phyloP scores from a whole-genome alignment of 768 basidiomycete species.

The Termitomyces sp. region DNA sequence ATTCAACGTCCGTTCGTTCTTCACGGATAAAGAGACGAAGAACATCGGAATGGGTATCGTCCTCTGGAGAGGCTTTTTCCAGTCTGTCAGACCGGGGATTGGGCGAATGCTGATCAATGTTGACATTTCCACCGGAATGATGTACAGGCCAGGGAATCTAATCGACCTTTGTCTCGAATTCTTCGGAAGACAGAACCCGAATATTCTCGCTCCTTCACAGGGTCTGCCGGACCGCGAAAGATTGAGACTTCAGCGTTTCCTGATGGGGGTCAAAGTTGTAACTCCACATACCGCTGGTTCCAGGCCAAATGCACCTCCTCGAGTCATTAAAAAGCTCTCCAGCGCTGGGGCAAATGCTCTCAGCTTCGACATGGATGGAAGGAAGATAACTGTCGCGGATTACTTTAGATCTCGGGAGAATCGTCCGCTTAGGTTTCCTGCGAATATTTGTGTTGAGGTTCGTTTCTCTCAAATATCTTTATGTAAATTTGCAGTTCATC shows the following conservation, averaged over 20 bases:
- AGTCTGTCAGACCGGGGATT: constrained; percentile 65
- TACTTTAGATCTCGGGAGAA: constrained; percentile 18
- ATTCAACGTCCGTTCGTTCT: constrained; percentile 73
- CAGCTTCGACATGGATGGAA: constrained; percentile 41
- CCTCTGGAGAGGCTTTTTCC: constrained; percentile 79
- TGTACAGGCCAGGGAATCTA: constrained; percentile 65
- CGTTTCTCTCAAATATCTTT: background rate
- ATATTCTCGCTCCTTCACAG: constrained; percentile 26
- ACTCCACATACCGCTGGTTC: constrained; percentile 11
- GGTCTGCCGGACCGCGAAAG: constrained; percentile 48
- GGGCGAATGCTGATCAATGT: constrained; percentile 66
- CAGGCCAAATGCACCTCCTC: constrained; percentile 20
- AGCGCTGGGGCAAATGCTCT: constrained; percentile 39
- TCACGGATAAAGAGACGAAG: constrained; percentile 48
- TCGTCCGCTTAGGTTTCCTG: constrained; percentile 35
- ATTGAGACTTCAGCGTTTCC: constrained; percentile 31
- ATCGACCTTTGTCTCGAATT: constrained; percentile 55
- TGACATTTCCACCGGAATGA: constrained; percentile 71
- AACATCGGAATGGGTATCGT: constrained; percentile 57
- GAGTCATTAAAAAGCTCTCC: constrained; percentile 54
- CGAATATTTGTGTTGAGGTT: constrained; percentile 52
- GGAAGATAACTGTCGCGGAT: constrained; percentile 12
- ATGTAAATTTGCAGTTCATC: background rate
- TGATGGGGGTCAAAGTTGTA: constrained; percentile 27
- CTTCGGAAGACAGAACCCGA: constrained; percentile 30